A percentile compares a stretch with the other conserved stretches of the same genome.
phyloP scores from a whole-genome alignment of 139 green algal species.

The Yamagishiella unicocca region DNA sequence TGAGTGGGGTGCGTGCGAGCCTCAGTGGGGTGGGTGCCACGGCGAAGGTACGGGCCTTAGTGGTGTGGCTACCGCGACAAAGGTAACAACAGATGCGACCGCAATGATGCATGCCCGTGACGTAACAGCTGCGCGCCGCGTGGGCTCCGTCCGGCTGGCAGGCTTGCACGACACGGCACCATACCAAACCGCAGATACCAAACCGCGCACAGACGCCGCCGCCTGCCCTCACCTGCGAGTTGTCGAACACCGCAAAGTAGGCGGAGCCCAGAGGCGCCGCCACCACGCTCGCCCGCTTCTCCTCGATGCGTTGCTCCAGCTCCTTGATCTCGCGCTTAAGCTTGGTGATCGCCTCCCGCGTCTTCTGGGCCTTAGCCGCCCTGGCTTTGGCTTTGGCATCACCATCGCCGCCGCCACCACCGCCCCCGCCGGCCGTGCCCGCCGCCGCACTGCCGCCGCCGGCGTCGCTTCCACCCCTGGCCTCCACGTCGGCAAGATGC shows the following conservation, averaged over 20 bases:
- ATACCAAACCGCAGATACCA: too few relatives aligned
- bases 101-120: too few relatives aligned
- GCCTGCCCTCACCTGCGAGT: not conserved
- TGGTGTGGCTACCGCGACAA: too few relatives aligned
- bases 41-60: too few relatives aligned
- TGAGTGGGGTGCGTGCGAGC: too few relatives aligned
- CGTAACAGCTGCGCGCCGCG: too few relatives aligned
- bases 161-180: too few relatives aligned
- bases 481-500: not conserved
- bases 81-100: too few relatives aligned
- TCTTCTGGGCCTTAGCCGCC: not conserved
- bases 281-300: not conserved
- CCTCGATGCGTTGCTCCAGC: not conserved
- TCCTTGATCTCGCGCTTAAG: not conserved
- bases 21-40: too few relatives aligned
- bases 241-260: constrained; percentile 41
- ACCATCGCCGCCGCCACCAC: not conserved
- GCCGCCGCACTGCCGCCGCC: not conserved
- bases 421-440: not conserved
- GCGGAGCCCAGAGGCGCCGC: not conserved
- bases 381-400: not conserved
- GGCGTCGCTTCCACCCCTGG: not conserved
- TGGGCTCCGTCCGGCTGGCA: too few relatives aligned
- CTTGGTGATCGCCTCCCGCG: not conserved
- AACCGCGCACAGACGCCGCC: too few relatives aligned